Conservation (phyloP, 2,329 filamentous ascomycete genomes). For the Nigrospora osmanthi region DNA sequence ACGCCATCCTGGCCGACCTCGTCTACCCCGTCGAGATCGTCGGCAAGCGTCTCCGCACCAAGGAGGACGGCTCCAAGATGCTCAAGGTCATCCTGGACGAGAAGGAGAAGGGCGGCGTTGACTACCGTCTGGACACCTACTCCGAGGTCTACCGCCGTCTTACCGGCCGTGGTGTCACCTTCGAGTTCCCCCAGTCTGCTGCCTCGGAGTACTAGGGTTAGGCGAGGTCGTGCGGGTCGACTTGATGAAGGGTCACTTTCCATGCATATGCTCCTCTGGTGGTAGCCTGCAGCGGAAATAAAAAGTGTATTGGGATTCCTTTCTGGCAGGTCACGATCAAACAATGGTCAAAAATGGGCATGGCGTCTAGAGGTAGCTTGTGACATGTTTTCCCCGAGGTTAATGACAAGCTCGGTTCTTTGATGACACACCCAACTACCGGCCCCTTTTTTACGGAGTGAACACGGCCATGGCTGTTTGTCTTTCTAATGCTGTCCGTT, state of each 20-base stretch:
- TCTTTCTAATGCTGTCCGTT: not conserved
- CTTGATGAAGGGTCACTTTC: not conserved
- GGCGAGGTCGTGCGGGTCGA: conserved; percentile 9
- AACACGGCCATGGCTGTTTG: not conserved
- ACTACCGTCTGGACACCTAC: conserved; percentile 99
- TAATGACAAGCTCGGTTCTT: conserved; percentile 30
- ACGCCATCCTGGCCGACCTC: conserved; percentile 94
- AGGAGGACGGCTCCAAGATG: conserved; percentile 97
- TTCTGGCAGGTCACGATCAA: conserved; percentile 10
- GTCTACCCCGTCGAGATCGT: conserved; percentile 99
- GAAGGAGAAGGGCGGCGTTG: conserved; percentile 99
- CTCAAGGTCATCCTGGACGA: conserved; percentile 99
- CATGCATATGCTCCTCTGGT: conserved; percentile 10
- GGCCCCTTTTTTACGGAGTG: conserved; percentile 2
- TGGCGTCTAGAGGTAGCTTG: conserved; percentile 44
- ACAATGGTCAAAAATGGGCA: conserved; percentile 28
- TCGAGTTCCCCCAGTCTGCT: conserved; percentile 92
- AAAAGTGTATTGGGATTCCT: conserved; percentile 6
- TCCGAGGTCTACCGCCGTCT: conserved; percentile 98
- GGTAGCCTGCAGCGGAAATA: conserved; percentile 16
- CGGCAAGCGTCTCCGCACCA: conserved; percentile 96
- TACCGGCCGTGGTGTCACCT: conserved; percentile 92
- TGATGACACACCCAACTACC: conserved; percentile 12
- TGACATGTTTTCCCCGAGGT: conserved; percentile 19
- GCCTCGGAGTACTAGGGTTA: conserved; percentile 70